These are phyloP conservation scores for Styphnolobium japonicum DNA, from an alignment of 306 rosid genomes.

Conservation along the genomic window DNA sequence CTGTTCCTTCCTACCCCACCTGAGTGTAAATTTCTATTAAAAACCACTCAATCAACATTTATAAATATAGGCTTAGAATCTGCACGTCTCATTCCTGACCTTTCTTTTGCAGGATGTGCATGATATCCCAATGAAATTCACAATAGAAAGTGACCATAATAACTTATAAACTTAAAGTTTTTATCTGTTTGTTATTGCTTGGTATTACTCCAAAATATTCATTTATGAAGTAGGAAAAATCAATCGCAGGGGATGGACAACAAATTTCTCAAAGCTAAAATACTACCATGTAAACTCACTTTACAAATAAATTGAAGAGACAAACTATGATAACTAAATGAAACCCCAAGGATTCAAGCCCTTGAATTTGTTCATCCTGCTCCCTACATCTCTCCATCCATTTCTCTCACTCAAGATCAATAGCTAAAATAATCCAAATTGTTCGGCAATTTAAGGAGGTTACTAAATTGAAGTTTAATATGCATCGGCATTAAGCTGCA, in stretches of 20 bases:
- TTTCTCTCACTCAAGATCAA: constrained; percentile 3
- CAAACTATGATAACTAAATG: background rate
- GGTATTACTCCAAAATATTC: background rate
- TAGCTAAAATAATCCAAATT: background rate
- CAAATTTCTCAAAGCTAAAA: background rate
- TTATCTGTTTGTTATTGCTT: background rate
- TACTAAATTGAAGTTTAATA: background rate
- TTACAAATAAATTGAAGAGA: background rate
- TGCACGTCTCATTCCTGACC: background rate
- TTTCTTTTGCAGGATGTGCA: constrained; percentile 1
- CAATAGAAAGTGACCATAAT: background rate
- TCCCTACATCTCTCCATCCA: background rate
- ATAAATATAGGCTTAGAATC: background rate
- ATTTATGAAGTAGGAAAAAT: background rate
- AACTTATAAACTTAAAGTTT: background rate
- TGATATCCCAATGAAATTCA: background rate
- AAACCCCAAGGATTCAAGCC: constrained; percentile 4
- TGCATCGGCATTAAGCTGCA: background rate
- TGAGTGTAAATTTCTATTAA: background rate
- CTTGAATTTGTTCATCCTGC: constrained; percentile 1
- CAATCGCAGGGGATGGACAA: background rate
- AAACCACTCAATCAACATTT: background rate
- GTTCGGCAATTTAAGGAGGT: background rate
- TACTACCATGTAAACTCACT: too few species aligned
- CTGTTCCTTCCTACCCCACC: constrained; percentile 11